Conservation (phyloP, 139 green algal species). For the Picocystis salinarum region DNA sequence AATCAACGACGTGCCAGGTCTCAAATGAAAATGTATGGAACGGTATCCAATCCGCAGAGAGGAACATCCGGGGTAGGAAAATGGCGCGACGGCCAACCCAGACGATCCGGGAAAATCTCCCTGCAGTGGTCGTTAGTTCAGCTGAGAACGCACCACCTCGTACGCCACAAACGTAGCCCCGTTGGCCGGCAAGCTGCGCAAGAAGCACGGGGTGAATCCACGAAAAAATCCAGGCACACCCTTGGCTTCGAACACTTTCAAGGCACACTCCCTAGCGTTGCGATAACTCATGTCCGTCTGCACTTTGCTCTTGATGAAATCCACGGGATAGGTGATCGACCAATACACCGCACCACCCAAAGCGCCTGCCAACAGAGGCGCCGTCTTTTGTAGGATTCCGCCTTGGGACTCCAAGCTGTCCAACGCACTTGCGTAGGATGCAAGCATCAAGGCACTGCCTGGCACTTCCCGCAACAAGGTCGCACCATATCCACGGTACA, state of each 20-base stretch:
- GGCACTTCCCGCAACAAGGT: slow-evolving; percentile 41
- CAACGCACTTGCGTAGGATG: slow-evolving; percentile 29
- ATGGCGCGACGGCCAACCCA: too few species aligned
- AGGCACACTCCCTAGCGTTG: slow-evolving; percentile 20
- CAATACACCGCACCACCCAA: slow-evolving; percentile 47
- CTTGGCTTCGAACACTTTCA: slow-evolving; percentile 18
- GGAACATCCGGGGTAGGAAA: too few species aligned
- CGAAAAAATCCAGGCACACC: slow-evolving; percentile 27
- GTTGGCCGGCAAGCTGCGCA: slow-evolving; percentile 39
- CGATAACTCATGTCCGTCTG: slow-evolving; percentile 26
- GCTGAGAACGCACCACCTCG: too few species aligned
- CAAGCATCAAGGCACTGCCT: slow-evolving; percentile 61
- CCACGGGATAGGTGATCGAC: slow-evolving; percentile 38
- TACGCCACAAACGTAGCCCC: slow-evolving; percentile 42
- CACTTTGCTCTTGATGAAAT: slow-evolving; percentile 45
- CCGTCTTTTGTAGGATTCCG: slow-evolving; percentile 21
- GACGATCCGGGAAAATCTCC: too few species aligned
- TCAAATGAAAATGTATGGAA: too few species aligned
- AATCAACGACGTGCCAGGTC: too few species aligned
- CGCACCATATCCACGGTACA: slow-evolving; percentile 34
- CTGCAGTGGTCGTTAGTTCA: too few species aligned
- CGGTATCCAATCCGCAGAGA: too few species aligned
- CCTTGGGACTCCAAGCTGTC: slow-evolving; percentile 11
- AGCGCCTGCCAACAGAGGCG: slow-evolving; percentile 40
- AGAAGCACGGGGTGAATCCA: slow-evolving; percentile 37